Evolutionary conservation across 768 basidiomycete genomes (phyloP).

Genomic region (Clathrus columnatus): DNA sequence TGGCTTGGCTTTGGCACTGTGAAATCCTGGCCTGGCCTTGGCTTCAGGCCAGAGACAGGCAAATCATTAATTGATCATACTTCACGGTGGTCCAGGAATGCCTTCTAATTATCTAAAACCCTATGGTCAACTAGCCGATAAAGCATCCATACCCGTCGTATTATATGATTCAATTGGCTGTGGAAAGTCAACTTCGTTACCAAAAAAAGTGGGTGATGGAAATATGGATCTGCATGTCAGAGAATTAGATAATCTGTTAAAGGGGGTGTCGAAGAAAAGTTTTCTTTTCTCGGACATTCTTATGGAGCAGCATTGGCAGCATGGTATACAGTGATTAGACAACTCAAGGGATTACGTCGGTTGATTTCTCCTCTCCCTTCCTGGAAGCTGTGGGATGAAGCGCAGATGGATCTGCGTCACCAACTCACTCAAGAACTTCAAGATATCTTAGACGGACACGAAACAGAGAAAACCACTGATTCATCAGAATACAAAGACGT

Average conservation of each 20-base stretch:
- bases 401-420: constrained; percentile 22
- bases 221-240: constrained; percentile 42
- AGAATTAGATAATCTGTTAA: constrained; percentile 41
- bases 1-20: too few relatives aligned
- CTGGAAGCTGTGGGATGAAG: constrained; percentile 33
- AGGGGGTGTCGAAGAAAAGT: constrained; percentile 29
- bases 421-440: too few relatives aligned
- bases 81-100: constrained; percentile 13
- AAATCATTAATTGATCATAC: too few relatives aligned
- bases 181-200: constrained; percentile 35
- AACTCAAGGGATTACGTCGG: constrained; percentile 37
- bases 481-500: too few relatives aligned
- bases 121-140: not conserved
- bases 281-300: constrained; percentile 38
- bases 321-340: constrained; percentile 30
- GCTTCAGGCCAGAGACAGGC: too few relatives aligned
- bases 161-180: constrained; percentile 43
- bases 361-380: constrained; percentile 35
- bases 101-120: constrained; percentile 6
- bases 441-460: too few relatives aligned
- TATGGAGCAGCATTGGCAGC: constrained; percentile 38
- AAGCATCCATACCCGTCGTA: too few relatives aligned
- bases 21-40: too few relatives aligned
- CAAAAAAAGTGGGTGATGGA: constrained; percentile 25
- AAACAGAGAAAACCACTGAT: too few relatives aligned